Conservation (phyloP, 306 rosid species). For the Cotoneaster glaucophyllus region DNA sequence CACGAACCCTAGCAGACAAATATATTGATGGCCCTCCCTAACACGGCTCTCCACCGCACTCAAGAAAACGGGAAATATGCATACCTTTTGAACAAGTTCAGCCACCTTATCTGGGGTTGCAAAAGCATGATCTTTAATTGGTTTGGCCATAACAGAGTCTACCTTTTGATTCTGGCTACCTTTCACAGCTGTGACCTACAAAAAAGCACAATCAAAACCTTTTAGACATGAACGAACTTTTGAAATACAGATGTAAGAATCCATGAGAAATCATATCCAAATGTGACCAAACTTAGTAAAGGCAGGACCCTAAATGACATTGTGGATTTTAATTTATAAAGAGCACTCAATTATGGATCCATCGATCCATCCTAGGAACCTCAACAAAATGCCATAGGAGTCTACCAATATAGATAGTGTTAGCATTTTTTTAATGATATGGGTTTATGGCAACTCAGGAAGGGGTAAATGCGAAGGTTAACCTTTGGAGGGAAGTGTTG, state of each 20-base stretch:
- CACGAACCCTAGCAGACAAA: background rate
- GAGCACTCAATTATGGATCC: background rate
- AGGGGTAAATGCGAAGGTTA: no score
- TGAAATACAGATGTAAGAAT: background rate
- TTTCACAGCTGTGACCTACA: constrained; percentile 92
- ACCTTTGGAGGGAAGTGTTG: no score
- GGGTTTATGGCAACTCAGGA: background rate
- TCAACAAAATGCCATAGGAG: background rate
- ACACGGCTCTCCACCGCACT: background rate
- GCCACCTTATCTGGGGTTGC: constrained; percentile 95
- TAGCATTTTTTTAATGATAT: background rate
- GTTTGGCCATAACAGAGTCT: constrained; percentile 69
- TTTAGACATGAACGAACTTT: background rate
- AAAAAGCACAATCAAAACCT: constrained; percentile 13
- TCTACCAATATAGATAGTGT: background rate
- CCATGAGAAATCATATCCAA: background rate
- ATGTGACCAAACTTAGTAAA: background rate
- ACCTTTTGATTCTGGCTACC: constrained; percentile 69
- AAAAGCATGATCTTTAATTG: constrained; percentile 87
- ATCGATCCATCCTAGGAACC: background rate
- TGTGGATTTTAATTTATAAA: background rate
- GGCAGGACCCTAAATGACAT: background rate
- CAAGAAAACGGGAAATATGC: background rate
- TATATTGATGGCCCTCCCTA: background rate
- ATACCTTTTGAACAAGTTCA: constrained; percentile 85